Evolutionary conservation across 2,329 filamentous ascomycete genomes (phyloP), one percentile per base, ranked within the genome.

Genomic region (Setomelanomma holmii): DNA sequence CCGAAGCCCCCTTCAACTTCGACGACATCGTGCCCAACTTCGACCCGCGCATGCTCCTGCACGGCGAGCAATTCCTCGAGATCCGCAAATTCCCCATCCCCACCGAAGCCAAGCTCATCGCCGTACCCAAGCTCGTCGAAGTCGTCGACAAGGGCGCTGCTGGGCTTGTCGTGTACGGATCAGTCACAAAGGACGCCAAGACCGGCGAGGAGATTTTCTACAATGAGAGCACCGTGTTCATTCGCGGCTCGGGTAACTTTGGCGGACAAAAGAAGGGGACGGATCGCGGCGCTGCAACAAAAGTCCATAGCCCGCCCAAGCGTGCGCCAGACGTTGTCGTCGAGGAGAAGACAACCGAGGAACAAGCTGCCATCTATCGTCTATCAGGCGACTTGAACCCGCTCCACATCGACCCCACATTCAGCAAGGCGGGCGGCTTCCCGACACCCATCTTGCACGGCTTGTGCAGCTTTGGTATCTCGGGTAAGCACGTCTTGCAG

Each of bases 11-110:
- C 22, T 98, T 89, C 81, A 86, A 82, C 75, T 84, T 95, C 67
- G 85, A 87, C 70, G 86, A 93, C 51, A 84, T 99, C 56, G 89
- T 98, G 22, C 92, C 93, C 75, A 96, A 98, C 83, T 99, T 97
- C 82, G 91, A 86, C 33, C 93, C 93, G 56, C 97, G 96, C 91
- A 97, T 97, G 92, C 86, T 99, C 44, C 89, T 99, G 20, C 95
- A 99, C 80, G 95, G 95, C 72, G 95, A 99, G 82, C 95, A 99
- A 78, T 99, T 93, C 79, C 90, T 99, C 60, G 95, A 99, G 79
- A 85, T 99, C 70, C 87, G 88, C 73, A 91, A 93, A 76, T 96
- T 87, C 80, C 95, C 95, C 35, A 89, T 98, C 67, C 93, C 93
- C 30, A 97, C 93, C 24, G 84, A 87, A 49, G 92, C 85, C 44